phyloP scores from a whole-genome alignment of 129 eudicot genomes.

The Flaveria ramosissima region DNA sequence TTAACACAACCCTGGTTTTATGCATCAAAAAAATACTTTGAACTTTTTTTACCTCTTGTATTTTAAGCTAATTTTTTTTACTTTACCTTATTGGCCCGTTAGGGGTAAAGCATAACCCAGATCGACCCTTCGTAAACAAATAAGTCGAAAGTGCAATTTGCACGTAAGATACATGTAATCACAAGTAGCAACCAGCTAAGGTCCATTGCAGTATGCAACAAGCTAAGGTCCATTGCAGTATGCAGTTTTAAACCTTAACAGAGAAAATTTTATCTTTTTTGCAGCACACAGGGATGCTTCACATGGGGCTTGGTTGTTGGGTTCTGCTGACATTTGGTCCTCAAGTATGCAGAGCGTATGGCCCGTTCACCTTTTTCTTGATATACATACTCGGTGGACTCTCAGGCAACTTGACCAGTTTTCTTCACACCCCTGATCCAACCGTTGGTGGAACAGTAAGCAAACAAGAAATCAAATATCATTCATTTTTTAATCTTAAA shows the following conservation, averaged over 20 bases:
- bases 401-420: slow-evolving; percentile 78
- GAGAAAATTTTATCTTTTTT: background rate
- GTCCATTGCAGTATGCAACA: slow-evolving; percentile 3
- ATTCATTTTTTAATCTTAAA: background rate
- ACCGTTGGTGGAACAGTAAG: slow-evolving; percentile 94
- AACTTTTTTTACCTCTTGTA: background rate
- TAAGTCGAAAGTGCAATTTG: background rate
- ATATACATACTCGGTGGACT: slow-evolving; percentile 84
- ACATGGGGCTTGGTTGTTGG: slow-evolving; percentile 67
- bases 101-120: background rate
- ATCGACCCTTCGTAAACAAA: background rate
- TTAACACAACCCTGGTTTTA: background rate
- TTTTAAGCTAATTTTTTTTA: background rate
- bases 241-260: background rate
- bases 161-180: background rate
- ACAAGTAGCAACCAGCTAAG: slow-evolving; percentile 4
- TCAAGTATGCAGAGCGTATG: slow-evolving; percentile 71
- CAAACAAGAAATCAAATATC: slow-evolving; percentile 11
- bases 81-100: too few relatives aligned
- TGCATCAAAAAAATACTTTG: background rate
- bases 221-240: slow-evolving; percentile 11
- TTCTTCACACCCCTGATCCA: slow-evolving; percentile 80
- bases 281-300: slow-evolving; percentile 89
- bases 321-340: slow-evolving; percentile 71
- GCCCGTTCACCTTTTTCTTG: slow-evolving; percentile 72